phyloP scores from a whole-genome alignment of 2,329 filamentous ascomycete species.

The Cladobotryum mycophilum region DNA sequence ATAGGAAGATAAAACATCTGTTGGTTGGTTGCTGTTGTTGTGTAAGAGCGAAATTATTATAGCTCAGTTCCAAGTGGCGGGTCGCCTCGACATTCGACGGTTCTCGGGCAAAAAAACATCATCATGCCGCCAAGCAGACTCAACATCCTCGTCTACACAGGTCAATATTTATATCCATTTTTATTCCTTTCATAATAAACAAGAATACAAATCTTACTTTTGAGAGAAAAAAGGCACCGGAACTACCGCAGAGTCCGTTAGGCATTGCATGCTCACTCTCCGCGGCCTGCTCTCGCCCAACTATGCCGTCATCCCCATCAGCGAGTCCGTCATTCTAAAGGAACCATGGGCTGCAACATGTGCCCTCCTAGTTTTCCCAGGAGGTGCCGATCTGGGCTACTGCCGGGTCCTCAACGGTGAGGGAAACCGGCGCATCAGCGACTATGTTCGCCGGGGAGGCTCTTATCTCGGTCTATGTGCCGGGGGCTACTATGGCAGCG shows the following conservation, averaged over 20 bases:
- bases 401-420: conserved; percentile 80
- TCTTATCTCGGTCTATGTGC: conserved; percentile 88
- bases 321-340: conserved; percentile 70
- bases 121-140: conserved; percentile 63
- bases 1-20: neutral
- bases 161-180: conserved; percentile 38
- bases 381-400: conserved; percentile 90
- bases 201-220: conserved; percentile 9
- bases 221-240: conserved; percentile 58
- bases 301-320: conserved; percentile 87
- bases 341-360: conserved; percentile 89
- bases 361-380: conserved; percentile 84
- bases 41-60: conserved; percentile 9
- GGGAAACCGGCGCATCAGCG: conserved; percentile 76
- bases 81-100: neutral
- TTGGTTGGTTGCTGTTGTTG: conserved; percentile 12
- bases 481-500: conserved; percentile 83
- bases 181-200: neutral
- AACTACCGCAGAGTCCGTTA: conserved; percentile 79
- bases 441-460: conserved; percentile 81
- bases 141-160: conserved; percentile 91
- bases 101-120: neutral
- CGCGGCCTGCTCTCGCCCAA: conserved; percentile 79
- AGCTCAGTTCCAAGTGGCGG: neutral
- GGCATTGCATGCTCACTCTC: conserved; percentile 81